A percentile compares a stretch with the other conserved stretches of the same genome.
phyloP scores from a whole-genome alignment of 108 stramenopile species.

The Pseudonitzschia pungens region DNA sequence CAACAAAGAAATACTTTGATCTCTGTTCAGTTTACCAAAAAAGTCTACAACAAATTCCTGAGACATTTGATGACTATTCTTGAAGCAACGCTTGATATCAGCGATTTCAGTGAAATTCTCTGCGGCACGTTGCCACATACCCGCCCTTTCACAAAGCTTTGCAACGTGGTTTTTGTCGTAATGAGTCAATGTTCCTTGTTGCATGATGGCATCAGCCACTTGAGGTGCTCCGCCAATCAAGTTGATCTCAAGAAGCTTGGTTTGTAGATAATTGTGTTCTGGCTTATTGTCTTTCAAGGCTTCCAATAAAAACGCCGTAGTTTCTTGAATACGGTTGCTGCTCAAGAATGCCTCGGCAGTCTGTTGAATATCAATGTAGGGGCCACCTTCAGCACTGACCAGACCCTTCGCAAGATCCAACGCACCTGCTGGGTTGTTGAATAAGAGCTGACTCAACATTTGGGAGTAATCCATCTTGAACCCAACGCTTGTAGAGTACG shows the following conservation, averaged over 20 bases:
- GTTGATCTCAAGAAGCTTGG: constrained; percentile 99
- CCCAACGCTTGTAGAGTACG: constrained; percentile 94
- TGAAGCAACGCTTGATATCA: constrained; percentile 98
- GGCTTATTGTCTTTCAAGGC: constrained; percentile 98
- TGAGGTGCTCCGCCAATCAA: constrained; percentile 98
- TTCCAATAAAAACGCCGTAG: constrained; percentile 97
- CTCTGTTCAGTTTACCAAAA: constrained; percentile 95
- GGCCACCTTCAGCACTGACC: constrained; percentile 92
- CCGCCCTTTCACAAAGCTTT: constrained; percentile 96
- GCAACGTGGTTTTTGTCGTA: constrained; percentile 97
- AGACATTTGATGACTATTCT: constrained; percentile 95
- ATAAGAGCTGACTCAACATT: constrained; percentile 98
- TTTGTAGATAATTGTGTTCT: constrained; percentile 99
- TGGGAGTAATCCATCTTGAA: constrained; percentile 95
- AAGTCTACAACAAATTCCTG: constrained; percentile 95
- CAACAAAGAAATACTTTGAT: constrained; percentile 91
- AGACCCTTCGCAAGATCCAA: constrained; percentile 96
- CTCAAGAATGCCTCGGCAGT: constrained; percentile 98
- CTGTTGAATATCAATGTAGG: constrained; percentile 93
- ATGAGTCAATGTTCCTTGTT: constrained; percentile 97
- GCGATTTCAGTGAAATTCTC: constrained; percentile 98
- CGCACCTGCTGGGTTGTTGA: constrained; percentile 97
- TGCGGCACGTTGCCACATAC: constrained; percentile 99
- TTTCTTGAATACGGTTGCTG: constrained; percentile 95
- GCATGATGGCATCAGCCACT: constrained; percentile 99